phyloP scores from a whole-genome alignment of 2,329 filamentous ascomycete genomes.

The Alternaria viburni region DNA sequence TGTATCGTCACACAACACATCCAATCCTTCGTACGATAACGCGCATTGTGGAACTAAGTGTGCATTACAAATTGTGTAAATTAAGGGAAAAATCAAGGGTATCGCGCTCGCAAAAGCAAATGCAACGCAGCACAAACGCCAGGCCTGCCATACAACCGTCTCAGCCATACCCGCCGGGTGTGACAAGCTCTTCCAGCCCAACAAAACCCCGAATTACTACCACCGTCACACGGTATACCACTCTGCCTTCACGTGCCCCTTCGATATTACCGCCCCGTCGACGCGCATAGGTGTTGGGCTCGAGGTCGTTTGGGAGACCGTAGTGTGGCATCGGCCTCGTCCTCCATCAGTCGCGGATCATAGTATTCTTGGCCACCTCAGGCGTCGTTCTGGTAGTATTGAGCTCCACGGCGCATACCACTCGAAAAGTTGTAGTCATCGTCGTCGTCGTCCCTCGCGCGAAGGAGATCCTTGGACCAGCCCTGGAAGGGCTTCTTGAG shows the following conservation, averaged over 20 bases:
- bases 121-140: background rate
- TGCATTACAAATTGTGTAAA: background rate
- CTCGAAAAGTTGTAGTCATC: slow-evolving; percentile 48
- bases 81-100: background rate
- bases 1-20: background rate
- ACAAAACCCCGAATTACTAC: background rate
- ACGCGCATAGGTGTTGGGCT: background rate
- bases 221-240: background rate
- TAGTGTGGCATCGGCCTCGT: background rate
- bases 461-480: slow-evolving; percentile 42
- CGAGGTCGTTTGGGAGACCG: background rate
- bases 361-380: background rate
- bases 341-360: background rate
- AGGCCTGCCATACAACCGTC: background rate
- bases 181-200: background rate
- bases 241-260: background rate
- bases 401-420: slow-evolving; percentile 25
- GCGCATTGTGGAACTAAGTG: background rate
- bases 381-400: slow-evolving; percentile 9
- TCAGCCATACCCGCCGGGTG: background rate
- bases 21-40: background rate
- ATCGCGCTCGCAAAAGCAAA: background rate
- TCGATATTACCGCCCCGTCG: background rate
- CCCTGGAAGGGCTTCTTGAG: slow-evolving; percentile 46
- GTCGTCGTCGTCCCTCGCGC: slow-evolving; percentile 40